Percentiles rank a stretch among this genome's conserved stretches.
Evolutionary conservation across 1,284 basidiomycete species (phyloP).

Genomic region (Malassezia japonica): DNA sequence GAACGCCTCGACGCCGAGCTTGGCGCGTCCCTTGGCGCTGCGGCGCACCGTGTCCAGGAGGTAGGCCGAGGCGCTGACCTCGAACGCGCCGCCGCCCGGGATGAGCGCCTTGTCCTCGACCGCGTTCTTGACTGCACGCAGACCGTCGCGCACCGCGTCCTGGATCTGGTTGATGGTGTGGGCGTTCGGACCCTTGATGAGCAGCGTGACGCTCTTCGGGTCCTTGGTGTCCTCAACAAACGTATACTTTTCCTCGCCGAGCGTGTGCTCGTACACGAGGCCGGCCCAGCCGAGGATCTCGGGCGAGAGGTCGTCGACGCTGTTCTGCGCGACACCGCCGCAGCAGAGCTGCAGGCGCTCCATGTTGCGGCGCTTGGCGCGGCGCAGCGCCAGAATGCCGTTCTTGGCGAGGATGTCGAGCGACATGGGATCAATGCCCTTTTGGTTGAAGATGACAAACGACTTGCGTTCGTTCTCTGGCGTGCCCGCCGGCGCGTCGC

Average conservation of each 20-base stretch:
- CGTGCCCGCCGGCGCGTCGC: conserved; percentile 52
- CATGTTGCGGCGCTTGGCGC: conserved; percentile 74
- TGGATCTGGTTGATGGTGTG: conserved; percentile 95
- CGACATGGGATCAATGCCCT: conserved; percentile 96
- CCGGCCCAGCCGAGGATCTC: conserved; percentile 92
- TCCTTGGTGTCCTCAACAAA: conserved; percentile 94
- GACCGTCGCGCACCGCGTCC: conserved; percentile 89
- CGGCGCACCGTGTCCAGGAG: conserved; percentile 66
- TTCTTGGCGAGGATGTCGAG: conserved; percentile 94
- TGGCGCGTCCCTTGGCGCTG: conserved; percentile 82
- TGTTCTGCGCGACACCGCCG: conserved; percentile 93
- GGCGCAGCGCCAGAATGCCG: conserved; percentile 83
- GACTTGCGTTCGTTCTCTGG: conserved; percentile 57
- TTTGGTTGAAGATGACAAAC: conserved; percentile 97
- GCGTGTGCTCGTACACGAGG: conserved; percentile 95
- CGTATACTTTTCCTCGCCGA: conserved; percentile 98
- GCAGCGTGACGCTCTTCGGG: conserved; percentile 90
- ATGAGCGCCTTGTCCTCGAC: conserved; percentile 80
- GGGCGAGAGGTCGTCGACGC: conserved; percentile 87
- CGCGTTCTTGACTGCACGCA: conserved; percentile 92
- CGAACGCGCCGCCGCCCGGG: conserved; percentile 94
- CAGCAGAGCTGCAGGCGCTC: conserved; percentile 60
- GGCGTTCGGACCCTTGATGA: conserved; percentile 78
- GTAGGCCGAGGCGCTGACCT: conserved; percentile 81
- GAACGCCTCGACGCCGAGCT: conserved; percentile 95